Evolutionary conservation across 192 early-diverging fungal genomes (phyloP).

Genomic region (Backusella liffmaniae): DNA sequence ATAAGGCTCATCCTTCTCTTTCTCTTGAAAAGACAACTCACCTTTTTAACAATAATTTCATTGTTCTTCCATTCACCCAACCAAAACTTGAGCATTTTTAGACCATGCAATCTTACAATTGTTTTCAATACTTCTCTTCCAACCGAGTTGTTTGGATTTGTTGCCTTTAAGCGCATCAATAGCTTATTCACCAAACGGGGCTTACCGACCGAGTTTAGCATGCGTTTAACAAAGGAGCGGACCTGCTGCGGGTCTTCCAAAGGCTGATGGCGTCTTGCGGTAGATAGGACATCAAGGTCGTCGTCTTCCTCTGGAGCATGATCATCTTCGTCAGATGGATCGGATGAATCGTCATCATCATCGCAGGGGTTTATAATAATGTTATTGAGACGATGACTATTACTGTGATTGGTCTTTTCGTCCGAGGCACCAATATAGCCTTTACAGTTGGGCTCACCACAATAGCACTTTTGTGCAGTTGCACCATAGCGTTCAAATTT

Average conservation of each 20-base stretch:
- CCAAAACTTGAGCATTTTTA: conserved; percentile 75
- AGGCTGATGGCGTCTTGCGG: conserved; percentile 35
- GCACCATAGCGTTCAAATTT: conserved; percentile 93
- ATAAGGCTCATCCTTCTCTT: conserved; percentile 55
- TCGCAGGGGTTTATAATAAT: neutral
- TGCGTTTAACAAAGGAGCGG: conserved; percentile 68
- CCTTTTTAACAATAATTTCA: conserved; percentile 7
- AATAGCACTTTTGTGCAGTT: conserved; percentile 90
- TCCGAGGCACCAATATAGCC: conserved; percentile 90
- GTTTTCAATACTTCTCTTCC: conserved; percentile 47
- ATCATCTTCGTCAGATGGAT: conserved; percentile 13
- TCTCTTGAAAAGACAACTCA: conserved; percentile 35
- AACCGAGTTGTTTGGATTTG: conserved; percentile 27
- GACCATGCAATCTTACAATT: conserved; percentile 66
- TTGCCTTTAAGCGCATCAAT: conserved; percentile 66
- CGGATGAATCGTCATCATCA: conserved; percentile 28
- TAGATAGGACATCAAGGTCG: conserved; percentile 32
- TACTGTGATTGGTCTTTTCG: conserved; percentile 51
- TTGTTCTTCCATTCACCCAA: conserved; percentile 57
- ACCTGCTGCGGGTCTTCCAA: conserved; percentile 70
- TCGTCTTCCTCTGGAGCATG: conserved; percentile 18
- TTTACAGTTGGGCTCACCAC: conserved; percentile 83
- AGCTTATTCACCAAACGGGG: conserved; percentile 53
- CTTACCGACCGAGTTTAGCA: conserved; percentile 60
- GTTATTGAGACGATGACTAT: conserved; percentile 43